A percentile compares a stretch with the other conserved stretches of the same genome.
These are phyloP conservation scores for Ophiostoma piceae DNA, from an alignment of 2,329 filamentous ascomycete genomes.

Conservation along the genomic window DNA sequence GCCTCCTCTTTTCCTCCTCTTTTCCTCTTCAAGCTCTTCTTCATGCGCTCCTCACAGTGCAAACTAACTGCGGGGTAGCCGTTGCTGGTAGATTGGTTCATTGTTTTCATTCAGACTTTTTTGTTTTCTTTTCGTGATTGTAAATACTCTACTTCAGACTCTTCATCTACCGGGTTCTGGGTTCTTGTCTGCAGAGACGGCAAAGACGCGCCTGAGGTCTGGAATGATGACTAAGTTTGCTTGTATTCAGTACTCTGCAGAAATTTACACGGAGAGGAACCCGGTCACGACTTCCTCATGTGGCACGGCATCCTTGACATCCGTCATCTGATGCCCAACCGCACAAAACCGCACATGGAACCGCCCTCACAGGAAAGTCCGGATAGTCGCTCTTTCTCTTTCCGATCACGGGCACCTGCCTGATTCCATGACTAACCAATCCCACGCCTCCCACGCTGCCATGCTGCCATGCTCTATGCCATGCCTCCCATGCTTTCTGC, in stretches of 20 bases:
- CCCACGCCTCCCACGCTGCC: neutral
- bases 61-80: neutral
- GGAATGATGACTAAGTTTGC: neutral
- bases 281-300: neutral
- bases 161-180: neutral
- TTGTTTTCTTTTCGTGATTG: neutral
- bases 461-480: neutral
- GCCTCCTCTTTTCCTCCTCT: neutral
- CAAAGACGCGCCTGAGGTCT: neutral
- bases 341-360: neutral
- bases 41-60: slow-evolving; percentile 1
- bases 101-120: neutral
- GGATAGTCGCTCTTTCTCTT: slow-evolving; percentile 5
- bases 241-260: neutral
- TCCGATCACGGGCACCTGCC: neutral
- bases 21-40: neutral
- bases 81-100: neutral
- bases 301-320: neutral
- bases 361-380: neutral
- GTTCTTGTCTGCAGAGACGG: neutral
- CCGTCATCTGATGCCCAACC: neutral
- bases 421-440: neutral
- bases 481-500: too few species aligned
- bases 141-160: neutral
- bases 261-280: too few species aligned